Percentiles rank a stretch among this genome's conserved stretches.
These are phyloP conservation scores for Pseudonitzschia multistriata DNA, from an alignment of 108 stramenopile genomes.

Conservation along the genomic window DNA sequence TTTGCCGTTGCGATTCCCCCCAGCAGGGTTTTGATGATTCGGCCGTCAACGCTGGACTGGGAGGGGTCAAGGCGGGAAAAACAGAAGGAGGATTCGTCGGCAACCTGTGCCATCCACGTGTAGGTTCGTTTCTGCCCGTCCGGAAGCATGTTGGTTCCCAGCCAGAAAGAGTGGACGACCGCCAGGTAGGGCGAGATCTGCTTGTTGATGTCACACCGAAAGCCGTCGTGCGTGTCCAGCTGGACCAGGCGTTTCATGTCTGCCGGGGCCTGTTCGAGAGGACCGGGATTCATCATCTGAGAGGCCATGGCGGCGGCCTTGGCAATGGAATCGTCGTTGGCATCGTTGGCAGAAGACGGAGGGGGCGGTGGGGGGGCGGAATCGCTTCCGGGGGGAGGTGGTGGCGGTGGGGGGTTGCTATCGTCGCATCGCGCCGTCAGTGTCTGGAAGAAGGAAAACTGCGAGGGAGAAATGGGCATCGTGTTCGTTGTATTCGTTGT, in stretches of 20 bases:
- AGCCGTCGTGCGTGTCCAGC: slow-evolving; percentile 79
- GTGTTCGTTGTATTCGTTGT: neutral
- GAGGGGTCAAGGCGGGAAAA: slow-evolving; percentile 74
- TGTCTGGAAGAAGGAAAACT: neutral
- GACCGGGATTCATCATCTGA: slow-evolving; percentile 69
- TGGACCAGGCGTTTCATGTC: slow-evolving; percentile 66
- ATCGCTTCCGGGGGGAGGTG: neutral
- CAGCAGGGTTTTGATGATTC: slow-evolving; percentile 65
- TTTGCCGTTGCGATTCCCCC: slow-evolving; percentile 76
- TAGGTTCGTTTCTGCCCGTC: slow-evolving; percentile 70
- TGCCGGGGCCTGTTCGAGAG: slow-evolving; percentile 66
- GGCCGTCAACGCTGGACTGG: slow-evolving; percentile 66
- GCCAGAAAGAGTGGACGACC: slow-evolving; percentile 73
- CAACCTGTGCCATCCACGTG: slow-evolving; percentile 77
- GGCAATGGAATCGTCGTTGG: slow-evolving; percentile 41
- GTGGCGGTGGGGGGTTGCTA: neutral
- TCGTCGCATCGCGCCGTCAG: neutral
- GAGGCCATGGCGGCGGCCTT: slow-evolving; percentile 48
- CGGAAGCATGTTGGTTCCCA: slow-evolving; percentile 78
- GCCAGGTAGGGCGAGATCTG: slow-evolving; percentile 82
- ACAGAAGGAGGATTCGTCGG: slow-evolving; percentile 60
- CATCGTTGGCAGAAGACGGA: neutral
- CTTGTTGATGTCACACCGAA: slow-evolving; percentile 81
- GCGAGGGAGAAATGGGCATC: neutral
- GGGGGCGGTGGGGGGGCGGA: neutral